These are phyloP conservation scores for Nidularia sp. DNA, from an alignment of 768 basidiomycete species.

Conservation along the genomic window DNA sequence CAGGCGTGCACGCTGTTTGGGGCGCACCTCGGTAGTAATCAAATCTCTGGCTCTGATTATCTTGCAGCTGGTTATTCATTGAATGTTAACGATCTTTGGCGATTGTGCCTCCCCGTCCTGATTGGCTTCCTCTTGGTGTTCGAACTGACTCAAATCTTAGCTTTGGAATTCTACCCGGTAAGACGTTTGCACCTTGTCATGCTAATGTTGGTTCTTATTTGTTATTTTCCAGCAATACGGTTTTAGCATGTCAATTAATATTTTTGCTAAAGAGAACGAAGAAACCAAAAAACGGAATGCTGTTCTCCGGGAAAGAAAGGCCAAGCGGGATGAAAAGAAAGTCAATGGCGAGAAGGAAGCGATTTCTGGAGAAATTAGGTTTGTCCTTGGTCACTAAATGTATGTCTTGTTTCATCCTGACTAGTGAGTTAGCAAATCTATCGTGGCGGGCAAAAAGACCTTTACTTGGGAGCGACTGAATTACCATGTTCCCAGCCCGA, in stretches of 20 bases:
- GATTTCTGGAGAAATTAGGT: too few species aligned
- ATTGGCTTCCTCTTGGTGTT: conserved; percentile 70
- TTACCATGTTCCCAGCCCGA: conserved; percentile 70
- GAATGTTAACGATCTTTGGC: conserved; percentile 52
- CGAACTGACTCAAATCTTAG: conserved; percentile 62
- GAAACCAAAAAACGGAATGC: conserved; percentile 55
- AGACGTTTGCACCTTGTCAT: conserved; percentile 9
- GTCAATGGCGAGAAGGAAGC: neutral
- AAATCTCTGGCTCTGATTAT: conserved; percentile 60
- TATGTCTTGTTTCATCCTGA: neutral
- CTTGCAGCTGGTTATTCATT: conserved; percentile 51
- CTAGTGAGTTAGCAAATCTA: conserved; percentile 5
- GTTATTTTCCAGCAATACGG: conserved; percentile 40
- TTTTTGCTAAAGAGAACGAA: conserved; percentile 56
- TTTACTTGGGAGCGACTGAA: conserved; percentile 84
- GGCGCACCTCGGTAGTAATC: conserved; percentile 47
- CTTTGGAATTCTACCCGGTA: conserved; percentile 64
- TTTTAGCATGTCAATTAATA: conserved; percentile 41
- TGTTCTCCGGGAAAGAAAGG: conserved; percentile 48
- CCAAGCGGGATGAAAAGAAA: neutral
- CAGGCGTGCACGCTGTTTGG: conserved; percentile 80
- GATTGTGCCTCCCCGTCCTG: conserved; percentile 65
- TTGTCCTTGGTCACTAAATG: neutral
- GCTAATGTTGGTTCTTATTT: conserved; percentile 4
- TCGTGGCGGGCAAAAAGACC: conserved; percentile 36